These are phyloP conservation scores for Sporopachydermia cereana DNA, from an alignment of 1,139 yeast species.

Conservation along the genomic window DNA sequence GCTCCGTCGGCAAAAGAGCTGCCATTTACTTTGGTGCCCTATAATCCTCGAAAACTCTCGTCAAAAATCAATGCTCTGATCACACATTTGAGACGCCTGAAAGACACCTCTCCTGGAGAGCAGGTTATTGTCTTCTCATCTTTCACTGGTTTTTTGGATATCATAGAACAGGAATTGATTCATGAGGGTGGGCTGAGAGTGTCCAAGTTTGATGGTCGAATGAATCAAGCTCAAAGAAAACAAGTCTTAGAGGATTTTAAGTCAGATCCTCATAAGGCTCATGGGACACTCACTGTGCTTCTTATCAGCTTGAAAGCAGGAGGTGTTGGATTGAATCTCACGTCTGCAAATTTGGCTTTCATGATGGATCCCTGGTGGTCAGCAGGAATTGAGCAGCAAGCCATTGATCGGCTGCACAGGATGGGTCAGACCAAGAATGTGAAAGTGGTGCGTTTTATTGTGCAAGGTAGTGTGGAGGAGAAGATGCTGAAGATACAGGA, in stretches of 20 bases:
- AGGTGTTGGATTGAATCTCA: slow-evolving; percentile 87
- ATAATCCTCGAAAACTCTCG: slow-evolving; percentile 30
- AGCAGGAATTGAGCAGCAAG: slow-evolving; percentile 88
- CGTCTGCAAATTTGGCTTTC: slow-evolving; percentile 76
- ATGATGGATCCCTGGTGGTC: slow-evolving; percentile 99
- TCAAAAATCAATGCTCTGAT: slow-evolving; percentile 68
- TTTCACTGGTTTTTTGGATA: slow-evolving; percentile 72
- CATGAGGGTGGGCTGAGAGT: slow-evolving; percentile 36
- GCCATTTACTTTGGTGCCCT: slow-evolving; percentile 13
- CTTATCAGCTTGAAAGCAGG: slow-evolving; percentile 83
- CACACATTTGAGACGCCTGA: slow-evolving; percentile 41
- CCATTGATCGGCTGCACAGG: slow-evolving; percentile 87
- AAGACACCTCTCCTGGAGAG: slow-evolving; percentile 46
- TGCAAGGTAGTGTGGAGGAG: slow-evolving; percentile 79
- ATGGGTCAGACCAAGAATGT: slow-evolving; percentile 76
- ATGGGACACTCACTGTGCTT: slow-evolving; percentile 39
- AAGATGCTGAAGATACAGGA: slow-evolving; percentile 85
- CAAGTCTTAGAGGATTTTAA: slow-evolving; percentile 47
- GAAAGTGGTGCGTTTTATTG: slow-evolving; percentile 66
- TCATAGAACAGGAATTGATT: slow-evolving; percentile 52
- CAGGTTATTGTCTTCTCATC: slow-evolving; percentile 87
- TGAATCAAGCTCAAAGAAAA: slow-evolving; percentile 56
- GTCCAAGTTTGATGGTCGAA: slow-evolving; percentile 72
- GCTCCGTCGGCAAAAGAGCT: background rate
- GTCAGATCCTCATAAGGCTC: slow-evolving; percentile 17